Base-by-base conservation (phyloP, 495 filamentous ascomycete species). In the Penicillium pulvis region DNA sequence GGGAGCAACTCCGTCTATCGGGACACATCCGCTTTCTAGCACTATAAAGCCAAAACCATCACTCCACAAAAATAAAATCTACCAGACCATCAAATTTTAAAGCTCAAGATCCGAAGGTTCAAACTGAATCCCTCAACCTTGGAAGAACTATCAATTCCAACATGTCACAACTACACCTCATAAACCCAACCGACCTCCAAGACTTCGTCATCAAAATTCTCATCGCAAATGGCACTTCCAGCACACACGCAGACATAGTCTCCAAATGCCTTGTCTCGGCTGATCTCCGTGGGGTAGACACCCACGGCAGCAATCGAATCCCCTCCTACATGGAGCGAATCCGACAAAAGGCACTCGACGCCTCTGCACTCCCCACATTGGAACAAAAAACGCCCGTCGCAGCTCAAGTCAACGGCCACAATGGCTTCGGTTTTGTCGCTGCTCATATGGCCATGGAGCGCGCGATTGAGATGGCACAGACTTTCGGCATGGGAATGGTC, bases 281-380 rank as follows among this genome's bases (percentile, higher is more conserved):
- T 28, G 90, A 93, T 62, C 83, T 92, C 0, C 87, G 88, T 24
- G 90, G 90, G 57, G 85, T 90, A 26, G 90, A 93, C 62, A 90
- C 85, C 4, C 90, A 93, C 67, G 90, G 90, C 66, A 83, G 85
- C 60, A 90, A 89, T 68, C 87, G 90, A 6, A 80, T 92, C 48
- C 87, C 88, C 0, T 88, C 85, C 2, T 93, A 93, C 75, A 83
- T 92, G 72, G 77, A 83, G 23, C 86, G 89, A 6, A 80, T 92
- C 50, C 84, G 88, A 0, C 77, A 83, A 57, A 83, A 84, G 11
- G 83, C 87, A 4, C 77, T 93, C 5, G 74, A 88, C 62, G 73
- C 86, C 16, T 64, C 59, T 3, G 85, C 85, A 9, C 65, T 72
- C 8, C 88, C 90, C 0, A 79, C 70, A 0, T 59, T 91, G 4